A percentile compares a stretch with the other conserved stretches of the same genome.
phyloP scores from a whole-genome alignment of 208 protist genomes.

The Crithidia bombi region DNA sequence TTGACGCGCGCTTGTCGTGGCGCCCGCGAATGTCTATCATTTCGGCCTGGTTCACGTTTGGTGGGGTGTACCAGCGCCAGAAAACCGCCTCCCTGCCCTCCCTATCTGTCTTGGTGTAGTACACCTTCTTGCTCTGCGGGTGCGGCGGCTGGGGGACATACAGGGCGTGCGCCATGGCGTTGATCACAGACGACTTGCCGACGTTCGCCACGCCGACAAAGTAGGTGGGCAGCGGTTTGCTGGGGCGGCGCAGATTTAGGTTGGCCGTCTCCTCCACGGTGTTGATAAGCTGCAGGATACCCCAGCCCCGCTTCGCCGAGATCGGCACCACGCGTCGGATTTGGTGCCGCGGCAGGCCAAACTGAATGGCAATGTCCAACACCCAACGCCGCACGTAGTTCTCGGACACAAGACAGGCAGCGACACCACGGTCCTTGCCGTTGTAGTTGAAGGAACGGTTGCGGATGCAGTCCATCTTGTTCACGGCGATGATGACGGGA shows the following conservation, averaged over 20 bases:
- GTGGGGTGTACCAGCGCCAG: slow-evolving; percentile 92
- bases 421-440: slow-evolving; percentile 73
- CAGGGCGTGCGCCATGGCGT: slow-evolving; percentile 87
- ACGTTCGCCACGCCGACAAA: slow-evolving; percentile 91
- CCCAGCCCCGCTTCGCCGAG: slow-evolving; percentile 92
- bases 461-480: slow-evolving; percentile 92
- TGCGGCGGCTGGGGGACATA: slow-evolving; percentile 88
- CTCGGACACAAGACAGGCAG: slow-evolving; percentile 68
- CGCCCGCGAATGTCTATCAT: slow-evolving; percentile 88
- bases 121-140: slow-evolving; percentile 87
- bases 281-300: slow-evolving; percentile 73
- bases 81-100: slow-evolving; percentile 75
- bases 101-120: slow-evolving; percentile 74
- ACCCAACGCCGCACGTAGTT: slow-evolving; percentile 85
- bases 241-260: slow-evolving; percentile 74
- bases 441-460: slow-evolving; percentile 86
- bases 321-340: slow-evolving; percentile 79
- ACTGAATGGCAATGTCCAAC: slow-evolving; percentile 78
- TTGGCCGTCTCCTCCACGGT: slow-evolving; percentile 82
- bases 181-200: slow-evolving; percentile 93
- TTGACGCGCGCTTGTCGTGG: slow-evolving; percentile 87
- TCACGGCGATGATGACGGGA: slow-evolving; percentile 88
- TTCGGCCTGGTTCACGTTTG: slow-evolving; percentile 88
- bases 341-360: slow-evolving; percentile 79
- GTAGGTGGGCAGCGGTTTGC: slow-evolving; percentile 84